A percentile compares a stretch with the other conserved stretches of the same genome.
Conservation (phyloP, 2,329 filamentous ascomycete species). For the Neonectria ditissima region DNA sequence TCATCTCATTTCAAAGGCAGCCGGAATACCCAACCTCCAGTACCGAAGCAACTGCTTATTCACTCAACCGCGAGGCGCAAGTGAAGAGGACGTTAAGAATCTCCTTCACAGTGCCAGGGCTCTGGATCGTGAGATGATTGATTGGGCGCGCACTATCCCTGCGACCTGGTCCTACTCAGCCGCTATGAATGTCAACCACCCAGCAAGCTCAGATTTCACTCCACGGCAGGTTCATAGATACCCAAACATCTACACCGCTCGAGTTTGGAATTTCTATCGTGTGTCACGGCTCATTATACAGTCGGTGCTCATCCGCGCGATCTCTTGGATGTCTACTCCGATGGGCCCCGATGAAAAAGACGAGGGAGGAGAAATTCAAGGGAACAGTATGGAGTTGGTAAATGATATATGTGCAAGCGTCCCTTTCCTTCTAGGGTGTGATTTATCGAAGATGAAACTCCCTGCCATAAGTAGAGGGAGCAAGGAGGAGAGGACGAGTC, state of each 20-base stretch:
- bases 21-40: constrained; percentile 11
- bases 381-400: constrained; percentile 10
- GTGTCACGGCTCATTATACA: constrained; percentile 29
- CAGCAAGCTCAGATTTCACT: constrained; percentile 1
- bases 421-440: constrained; percentile 22
- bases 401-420: constrained; percentile 29
- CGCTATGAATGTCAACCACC: neutral
- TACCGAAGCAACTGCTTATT: neutral
- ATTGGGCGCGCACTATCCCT: neutral
- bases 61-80: neutral
- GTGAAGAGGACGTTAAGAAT: neutral
- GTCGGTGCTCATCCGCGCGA: constrained; percentile 21
- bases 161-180: constrained; percentile 5
- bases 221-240: constrained; percentile 24
- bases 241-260: constrained; percentile 25
- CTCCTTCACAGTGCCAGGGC: neutral
- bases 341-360: neutral
- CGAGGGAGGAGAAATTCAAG: neutral
- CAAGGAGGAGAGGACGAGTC: neutral
- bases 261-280: constrained; percentile 32
- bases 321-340: neutral
- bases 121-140: constrained; percentile 1
- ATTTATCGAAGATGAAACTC: constrained; percentile 27
- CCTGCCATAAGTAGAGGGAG: neutral
- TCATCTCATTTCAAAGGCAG: neutral